phyloP scores from a whole-genome alignment of 345 rosid genomes.

The Euphorbia peplus region DNA sequence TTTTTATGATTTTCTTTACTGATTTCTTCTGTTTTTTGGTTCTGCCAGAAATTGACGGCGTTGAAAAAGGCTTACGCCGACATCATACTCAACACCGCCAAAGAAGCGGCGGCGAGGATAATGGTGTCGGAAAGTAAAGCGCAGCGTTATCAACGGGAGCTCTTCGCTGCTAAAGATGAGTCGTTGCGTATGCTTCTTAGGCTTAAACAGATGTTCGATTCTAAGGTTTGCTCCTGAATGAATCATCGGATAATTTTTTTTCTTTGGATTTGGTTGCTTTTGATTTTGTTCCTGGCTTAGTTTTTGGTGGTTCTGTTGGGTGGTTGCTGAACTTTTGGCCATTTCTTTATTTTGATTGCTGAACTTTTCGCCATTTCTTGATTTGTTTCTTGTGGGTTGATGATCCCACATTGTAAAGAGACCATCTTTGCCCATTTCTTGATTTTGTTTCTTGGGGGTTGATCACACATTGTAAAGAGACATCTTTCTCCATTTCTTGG shows the following conservation, averaged over 20 bases:
- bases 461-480: conserved; percentile 1
- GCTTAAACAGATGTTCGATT: conserved; percentile 78
- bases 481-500: background rate
- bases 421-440: background rate
- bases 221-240: conserved; percentile 63
- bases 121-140: conserved; percentile 79
- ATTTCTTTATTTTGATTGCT: background rate
- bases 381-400: background rate
- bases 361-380: background rate
- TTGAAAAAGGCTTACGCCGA: conserved; percentile 97
- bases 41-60: conserved; percentile 61
- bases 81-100: conserved; percentile 76
- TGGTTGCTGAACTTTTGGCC: conserved; percentile 10
- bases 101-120: conserved; percentile 89
- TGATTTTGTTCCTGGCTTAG: conserved; percentile 8
- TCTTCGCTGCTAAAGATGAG: conserved; percentile 62
- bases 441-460: background rate
- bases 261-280: background rate
- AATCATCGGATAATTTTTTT: too few species aligned
- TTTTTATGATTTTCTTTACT: conserved; percentile 11
- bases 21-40: conserved; percentile 18
- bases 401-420: conserved; percentile 1
- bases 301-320: too few species aligned
- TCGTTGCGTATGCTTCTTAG: conserved; percentile 68
- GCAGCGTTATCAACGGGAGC: conserved; percentile 63